Evolutionary conservation across 768 basidiomycete species (phyloP), one percentile per base, ranked within the genome.

Genomic region (Mycena chlorophos): DNA sequence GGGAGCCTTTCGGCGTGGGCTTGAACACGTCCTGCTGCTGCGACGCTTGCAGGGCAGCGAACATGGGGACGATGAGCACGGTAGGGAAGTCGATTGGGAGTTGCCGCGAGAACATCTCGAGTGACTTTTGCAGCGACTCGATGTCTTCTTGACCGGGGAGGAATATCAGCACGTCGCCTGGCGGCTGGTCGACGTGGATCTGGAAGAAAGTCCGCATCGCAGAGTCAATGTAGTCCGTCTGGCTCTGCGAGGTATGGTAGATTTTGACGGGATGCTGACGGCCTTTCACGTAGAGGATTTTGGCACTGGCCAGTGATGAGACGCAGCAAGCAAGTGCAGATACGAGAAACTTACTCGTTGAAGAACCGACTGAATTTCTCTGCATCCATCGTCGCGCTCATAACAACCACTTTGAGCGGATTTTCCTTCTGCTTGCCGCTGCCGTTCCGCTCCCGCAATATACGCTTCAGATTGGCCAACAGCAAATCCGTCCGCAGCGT

Each of bases 71-170:
- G 57, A 88, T 76, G 23, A 84, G 66, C 22, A 98, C 84, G 86
- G 93, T 65, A 3, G 51, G 26, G 28, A 57, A 30, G 58, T 81
- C 80, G 29, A 73, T 67, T 1, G 91, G 91, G 23, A 96, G 77
- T 63, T 85, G 83, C 52, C 81, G 82, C 29, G 87, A 83, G 65
- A 86, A 85, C 26, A 83, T 65, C 58, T 81, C 73, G 59, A 98
- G 85, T 1, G 89, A 85, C 52, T 86, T 85, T 61, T 88, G 81
- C 8, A 98, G 75, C 63, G 79, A 85, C 68, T 98, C 96, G 57
- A 99, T 99, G 62, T 99, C 96, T 65, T 98, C 97, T 67, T 98
- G 95, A 5, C 96, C 93, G 61, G 95, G 94, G 39, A 99, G 80
- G 73, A 98, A 98, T 57, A 98, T 87, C 23, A 99, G 79, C 16